Evolutionary conservation across 192 early-diverging fungal genomes (phyloP), one percentile per base, ranked within the genome.

Genomic region (Linnemannia elongata): DNA sequence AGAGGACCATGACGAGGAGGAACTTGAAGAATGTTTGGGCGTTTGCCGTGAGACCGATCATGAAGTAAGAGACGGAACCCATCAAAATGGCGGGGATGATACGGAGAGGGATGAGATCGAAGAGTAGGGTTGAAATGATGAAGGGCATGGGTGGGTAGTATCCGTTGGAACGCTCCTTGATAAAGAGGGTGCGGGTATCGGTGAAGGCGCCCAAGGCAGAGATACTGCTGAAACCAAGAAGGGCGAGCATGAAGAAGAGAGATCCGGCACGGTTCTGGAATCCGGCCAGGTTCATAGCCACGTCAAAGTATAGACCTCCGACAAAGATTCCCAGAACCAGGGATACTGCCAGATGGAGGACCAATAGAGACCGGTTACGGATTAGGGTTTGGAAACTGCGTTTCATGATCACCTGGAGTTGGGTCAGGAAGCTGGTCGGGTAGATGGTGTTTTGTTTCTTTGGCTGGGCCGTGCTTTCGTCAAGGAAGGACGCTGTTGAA

Each of bases 251-350:
- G 76, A 96, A 95, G 75, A 96, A 94, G 27, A 94, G 75, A 1
- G 91, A 91, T 1, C 95, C 95, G 8, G 95, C 89, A 30, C 94
- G 89, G 78, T 96, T 96, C 87, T 96, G 95, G 39, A 96, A 90
- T n/a, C 95, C 95, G 3, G 90, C 92, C 18, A 96, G 78, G 54
- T 91, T 82, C 44, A 81, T 75, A 55, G 93, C 89, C 13, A 91
- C 87, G 35, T 91, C 77, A 87, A 89, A 96, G 82, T 95, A 96
- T 15, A 96, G 76, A 18, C 90, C 89, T 57, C 95, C 95, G 12
- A 96, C 85, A 74, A 96, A 91, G 6, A 93, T 42, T 3, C 93
- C 94, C 18, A 95, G 70, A 0, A 91, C 39, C 7, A 94, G 72
- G 3, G 94, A 81, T 6, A 94, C 84, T 0, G 57, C 88, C 54